Percentiles rank a stretch among this genome's conserved stretches.
Conservation (phyloP, 2,329 filamentous ascomycete species). For the Hypoxylon sp. region DNA sequence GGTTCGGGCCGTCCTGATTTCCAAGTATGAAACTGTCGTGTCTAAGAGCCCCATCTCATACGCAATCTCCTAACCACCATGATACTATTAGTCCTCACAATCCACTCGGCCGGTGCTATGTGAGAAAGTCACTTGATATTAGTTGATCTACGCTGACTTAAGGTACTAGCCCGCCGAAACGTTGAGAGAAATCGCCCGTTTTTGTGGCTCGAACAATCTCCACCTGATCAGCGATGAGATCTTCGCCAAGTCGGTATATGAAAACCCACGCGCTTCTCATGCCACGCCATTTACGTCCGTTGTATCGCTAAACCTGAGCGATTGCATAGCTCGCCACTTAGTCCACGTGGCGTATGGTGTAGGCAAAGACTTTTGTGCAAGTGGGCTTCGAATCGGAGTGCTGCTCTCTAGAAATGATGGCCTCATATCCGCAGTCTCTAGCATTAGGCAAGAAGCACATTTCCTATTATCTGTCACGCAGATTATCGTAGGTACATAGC, state of each 20-base stretch:
- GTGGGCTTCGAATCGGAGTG: not conserved
- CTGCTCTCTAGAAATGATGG: constrained; percentile 6
- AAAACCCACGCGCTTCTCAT: constrained; percentile 1
- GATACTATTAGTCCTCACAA: constrained; percentile 17
- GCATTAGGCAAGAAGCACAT: not conserved
- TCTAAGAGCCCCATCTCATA: too few relatives aligned
- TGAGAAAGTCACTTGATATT: constrained; percentile 1
- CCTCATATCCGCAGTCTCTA: constrained; percentile 7
- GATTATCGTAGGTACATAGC: not conserved
- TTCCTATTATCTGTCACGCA: not conserved
- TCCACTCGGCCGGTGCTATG: constrained; percentile 6
- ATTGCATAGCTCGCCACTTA: not conserved
- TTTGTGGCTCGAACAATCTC: constrained; percentile 3
- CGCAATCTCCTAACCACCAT: too few relatives aligned
- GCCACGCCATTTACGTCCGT: not conserved
- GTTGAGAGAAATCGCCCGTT: constrained; percentile 4
- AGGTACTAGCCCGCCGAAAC: constrained; percentile 4
- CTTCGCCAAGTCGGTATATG: constrained; percentile 11
- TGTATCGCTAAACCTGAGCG: not conserved
- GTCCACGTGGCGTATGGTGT: constrained; percentile 11
- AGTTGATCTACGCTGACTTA: not conserved
- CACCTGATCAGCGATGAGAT: constrained; percentile 11
- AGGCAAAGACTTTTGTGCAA: constrained; percentile 9
- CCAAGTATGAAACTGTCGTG: constrained; percentile 4
- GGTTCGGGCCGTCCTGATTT: constrained; percentile 1